Base-by-base conservation (phyloP, 352 stramenopile genomes). In the Lagenidium giganteum region DNA sequence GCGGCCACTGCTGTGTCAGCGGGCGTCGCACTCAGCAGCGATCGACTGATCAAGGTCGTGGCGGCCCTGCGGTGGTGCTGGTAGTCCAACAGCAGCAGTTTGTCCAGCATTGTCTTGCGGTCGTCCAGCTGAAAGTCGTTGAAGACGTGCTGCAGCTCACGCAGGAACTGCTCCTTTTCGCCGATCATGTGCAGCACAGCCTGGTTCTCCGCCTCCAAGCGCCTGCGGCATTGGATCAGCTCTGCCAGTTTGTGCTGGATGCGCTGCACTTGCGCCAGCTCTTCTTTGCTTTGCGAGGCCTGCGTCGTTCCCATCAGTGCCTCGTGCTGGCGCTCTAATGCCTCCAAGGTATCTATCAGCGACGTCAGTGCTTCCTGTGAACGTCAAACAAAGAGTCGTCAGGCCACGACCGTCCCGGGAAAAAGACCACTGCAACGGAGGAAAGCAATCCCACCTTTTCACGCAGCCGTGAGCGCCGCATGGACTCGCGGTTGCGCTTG, bases 211-310 rank as follows among this genome's bases (percentile, higher is more conserved):
- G 45, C 45, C 49, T 67, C 57, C 11, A 67, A 53, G 17, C 54
- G 29, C 7, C 61, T 42, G 12, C 54, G 50, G 18, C 61, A n/a
- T 36, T 61, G 51, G 42, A 67, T 50, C 47, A 67, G 45, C 37
- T 52, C 17, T 14, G 54, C 29, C 18, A 70, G 44, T 13, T 58
- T 56, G 16, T 37, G 27, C 25, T 63, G 47, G 7, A 55, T 38
- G 23, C 47, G 26, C 18, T 35, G 14, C 5, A 50, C 31, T 14
- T 54, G 53, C 25, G 31, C 43, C n/a, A n/a, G n/a, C n/a, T n/a
- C n/a, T n/a, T n/a, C n/a, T 55, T 16, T 69, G 48, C 42, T 83
- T 30, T 75, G 67, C 12, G 73, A 86, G 11, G 75, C 35, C 28
- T 83, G 67, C 58, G 14, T 83, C 67, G 23, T 61, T 16, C 13